phyloP scores from a whole-genome alignment of 2,329 filamentous ascomycete genomes.

The Beauveria bassiana region DNA sequence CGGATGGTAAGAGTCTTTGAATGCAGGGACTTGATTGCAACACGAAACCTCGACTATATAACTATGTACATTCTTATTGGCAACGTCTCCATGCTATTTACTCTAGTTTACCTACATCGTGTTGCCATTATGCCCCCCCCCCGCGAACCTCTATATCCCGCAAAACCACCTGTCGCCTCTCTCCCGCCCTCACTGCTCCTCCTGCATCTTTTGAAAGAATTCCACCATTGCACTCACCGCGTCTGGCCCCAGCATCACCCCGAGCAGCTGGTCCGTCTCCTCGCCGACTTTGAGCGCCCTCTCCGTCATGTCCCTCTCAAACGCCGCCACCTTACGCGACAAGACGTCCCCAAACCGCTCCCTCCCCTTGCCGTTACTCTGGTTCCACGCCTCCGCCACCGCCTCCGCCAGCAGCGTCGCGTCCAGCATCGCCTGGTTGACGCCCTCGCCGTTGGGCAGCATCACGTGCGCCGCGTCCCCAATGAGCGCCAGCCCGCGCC shows the following conservation, averaged over 20 bases:
- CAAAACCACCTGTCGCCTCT: too few relatives aligned
- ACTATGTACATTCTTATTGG: too few relatives aligned
- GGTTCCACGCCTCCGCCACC: slow-evolving; percentile 15
- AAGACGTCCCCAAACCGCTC: slow-evolving; percentile 14
- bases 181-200: background rate
- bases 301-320: slow-evolving; percentile 17
- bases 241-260: slow-evolving; percentile 1
- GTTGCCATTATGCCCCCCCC: too few relatives aligned
- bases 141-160: too few relatives aligned
- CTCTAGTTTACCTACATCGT: too few relatives aligned
- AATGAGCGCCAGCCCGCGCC: slow-evolving; percentile 39
- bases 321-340: slow-evolving; percentile 15
- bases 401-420: slow-evolving; percentile 33
- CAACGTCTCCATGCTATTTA: too few relatives aligned
- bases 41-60: too few relatives aligned
- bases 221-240: background rate
- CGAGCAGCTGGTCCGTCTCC: slow-evolving; percentile 1
- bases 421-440: slow-evolving; percentile 46
- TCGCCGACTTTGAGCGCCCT: background rate
- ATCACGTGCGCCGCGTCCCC: slow-evolving; percentile 50
- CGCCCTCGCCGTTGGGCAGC: slow-evolving; percentile 44
- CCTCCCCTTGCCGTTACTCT: background rate
- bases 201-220: background rate
- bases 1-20: too few relatives aligned
- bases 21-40: too few relatives aligned